Evolutionary conservation across 78 protist genomes (phyloP), one percentile per base, ranked within the genome.

Genomic region (Parvularia atlantis): DNA sequence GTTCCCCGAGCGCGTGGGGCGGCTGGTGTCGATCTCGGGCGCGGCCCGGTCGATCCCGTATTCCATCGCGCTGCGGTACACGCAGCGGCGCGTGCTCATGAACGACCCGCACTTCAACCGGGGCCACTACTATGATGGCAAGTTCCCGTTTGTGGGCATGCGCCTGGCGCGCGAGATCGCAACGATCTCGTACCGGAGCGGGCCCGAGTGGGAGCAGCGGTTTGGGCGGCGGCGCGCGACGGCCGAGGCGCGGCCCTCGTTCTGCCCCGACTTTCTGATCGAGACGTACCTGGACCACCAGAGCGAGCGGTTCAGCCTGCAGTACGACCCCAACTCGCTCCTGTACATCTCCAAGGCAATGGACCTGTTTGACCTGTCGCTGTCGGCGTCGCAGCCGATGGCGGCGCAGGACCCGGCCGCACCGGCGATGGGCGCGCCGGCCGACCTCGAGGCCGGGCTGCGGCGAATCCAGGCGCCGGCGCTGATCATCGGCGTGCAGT

Each of bases 121-220:
- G 33, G 82, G 82, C 61, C 5, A 66, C 63, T 76, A 64, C 44
- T 66, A 75, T 46, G 68, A 43, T 36, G 6, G 35, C 40, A 19
- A 6, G 3, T 69, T 40, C 9, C 84, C 84, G 16, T 20, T 3
- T 22, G 33, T 41, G 1, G 84, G 84, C 30, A 59, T 78, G 71
- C 43, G 64, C n/a, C 43, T 37, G 3, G 69, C 84, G 9, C 69
- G 84, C 0, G 41, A 66, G 28, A 52, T 64, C 3, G 77, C 69
- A 1, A 73, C 72, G 28, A 73, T 80, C 22, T 57, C 54, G 41
- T 80, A 80, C 62, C 71, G 84, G 2, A 31, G 54, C 10, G 82
- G 82, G 20, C 82, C 82, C 28, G 82, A 77, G 61, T 77, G 82
- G 82, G 61, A 57, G 64, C 3, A 40, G 33, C 44, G 82, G 40